Base-by-base conservation (phyloP, 192 early-diverging fungal species). In the Backusella mclennaniae region DNA sequence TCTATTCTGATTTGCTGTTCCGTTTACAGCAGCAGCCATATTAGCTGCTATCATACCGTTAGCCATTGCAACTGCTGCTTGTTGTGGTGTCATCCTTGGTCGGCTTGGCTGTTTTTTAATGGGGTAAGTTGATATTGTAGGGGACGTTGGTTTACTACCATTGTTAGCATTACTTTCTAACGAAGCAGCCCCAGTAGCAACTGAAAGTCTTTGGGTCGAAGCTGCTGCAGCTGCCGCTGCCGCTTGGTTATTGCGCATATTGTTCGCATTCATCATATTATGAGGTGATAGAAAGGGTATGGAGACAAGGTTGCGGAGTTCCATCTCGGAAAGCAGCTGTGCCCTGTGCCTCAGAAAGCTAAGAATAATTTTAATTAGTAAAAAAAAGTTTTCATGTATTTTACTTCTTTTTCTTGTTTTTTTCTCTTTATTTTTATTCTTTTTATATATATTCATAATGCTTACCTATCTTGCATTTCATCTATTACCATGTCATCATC, bases 31-130 rank as follows among this genome's bases (percentile, higher is more conserved):
- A 44, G 77, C 77, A 9, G 77, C 77, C 77, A 78, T 78, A 69
- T 78, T 78, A 33, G 73, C 74, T 33, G 74, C 78, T 11, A 80
- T 76, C 78, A 80, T 80, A 49, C 78, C 78, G 72, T 75, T 80
- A 6, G 78, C 74, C 78, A 76, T 80, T 21, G 73, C 74, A n/a
- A 75, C 69, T 31, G 74, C 74, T 66, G 73, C 73, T 52, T 80
- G 78, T 29, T 80, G 74, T 52, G 78, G 78, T 11, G 78, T 80
- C 74, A 80, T 49, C 35, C 69, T 75, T 23, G 74, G 71, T 52
- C 74, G 35, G 44, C 59, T 76, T 29, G 56, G 56, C 31, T 80
- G 78, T 21, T 74, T 67, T 72, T 75, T 75, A 12, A 76, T n/a
- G 3, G 73, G 73, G 23, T 41, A 52, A 6, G 73, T 44, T 12